These are phyloP conservation scores for Trametes maxima DNA, from an alignment of 768 basidiomycete genomes.

Conservation along the genomic window DNA sequence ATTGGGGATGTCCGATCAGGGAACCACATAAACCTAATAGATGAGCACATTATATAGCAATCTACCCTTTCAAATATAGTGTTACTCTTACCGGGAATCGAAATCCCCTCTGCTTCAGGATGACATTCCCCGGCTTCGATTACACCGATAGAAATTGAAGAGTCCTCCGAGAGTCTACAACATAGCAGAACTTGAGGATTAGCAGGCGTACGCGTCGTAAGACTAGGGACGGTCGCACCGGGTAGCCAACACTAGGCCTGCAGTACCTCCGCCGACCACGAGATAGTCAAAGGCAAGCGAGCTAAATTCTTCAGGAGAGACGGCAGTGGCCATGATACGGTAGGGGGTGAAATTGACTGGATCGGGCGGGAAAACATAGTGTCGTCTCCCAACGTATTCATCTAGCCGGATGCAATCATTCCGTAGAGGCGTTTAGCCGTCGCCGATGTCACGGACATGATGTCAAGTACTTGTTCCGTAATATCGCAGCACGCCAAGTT, in stretches of 20 bases:
- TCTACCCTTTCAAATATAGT: too few relatives aligned
- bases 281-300: conserved; percentile 20
- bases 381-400: too few relatives aligned
- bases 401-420: too few relatives aligned
- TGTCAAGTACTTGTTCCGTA: too few relatives aligned
- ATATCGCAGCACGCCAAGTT: too few relatives aligned
- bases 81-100: conserved; percentile 26
- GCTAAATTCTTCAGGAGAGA: conserved; percentile 2
- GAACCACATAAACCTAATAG: conserved; percentile 3
- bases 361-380: too few relatives aligned
- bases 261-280: conserved; percentile 23
- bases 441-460: too few relatives aligned
- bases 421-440: too few relatives aligned
- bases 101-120: conserved; percentile 13
- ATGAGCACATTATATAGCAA: too few relatives aligned
- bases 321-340: neutral
- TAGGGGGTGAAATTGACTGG: too few relatives aligned
- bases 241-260: conserved; percentile 21
- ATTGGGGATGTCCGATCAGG: conserved; percentile 21
- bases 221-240: conserved; percentile 14
- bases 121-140: conserved; percentile 34
- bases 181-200: too few relatives aligned
- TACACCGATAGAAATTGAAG: conserved; percentile 31
- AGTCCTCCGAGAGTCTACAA: conserved; percentile 31
- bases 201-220: too few relatives aligned